Evolutionary conservation across 768 basidiomycete species (phyloP).

Genomic region (Mycena epipterygia): DNA sequence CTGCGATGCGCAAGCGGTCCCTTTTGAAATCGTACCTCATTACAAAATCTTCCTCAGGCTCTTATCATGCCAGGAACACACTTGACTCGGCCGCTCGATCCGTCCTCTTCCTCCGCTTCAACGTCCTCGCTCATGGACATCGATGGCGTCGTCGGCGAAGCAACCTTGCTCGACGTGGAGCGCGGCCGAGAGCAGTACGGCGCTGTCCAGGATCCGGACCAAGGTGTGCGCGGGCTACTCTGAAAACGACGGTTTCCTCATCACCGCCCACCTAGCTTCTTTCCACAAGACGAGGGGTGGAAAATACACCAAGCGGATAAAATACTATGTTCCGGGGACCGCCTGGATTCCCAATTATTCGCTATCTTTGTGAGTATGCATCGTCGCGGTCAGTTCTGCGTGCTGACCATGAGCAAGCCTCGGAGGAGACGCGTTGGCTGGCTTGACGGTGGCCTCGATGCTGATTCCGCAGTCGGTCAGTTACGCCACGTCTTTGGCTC

Average conservation of each 20-base stretch:
- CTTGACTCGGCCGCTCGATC: slow-evolving; percentile 24
- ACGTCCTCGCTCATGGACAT: slow-evolving; percentile 52
- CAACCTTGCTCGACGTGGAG: slow-evolving; percentile 33
- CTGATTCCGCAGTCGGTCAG: slow-evolving; percentile 91
- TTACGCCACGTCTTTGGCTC: slow-evolving; percentile 91
- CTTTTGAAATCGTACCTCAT: no score
- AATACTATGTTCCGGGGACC: slow-evolving; percentile 84
- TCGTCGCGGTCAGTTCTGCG: slow-evolving; percentile 2
- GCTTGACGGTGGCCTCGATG: slow-evolving; percentile 88
- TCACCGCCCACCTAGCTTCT: slow-evolving; percentile 13
- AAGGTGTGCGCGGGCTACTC: slow-evolving; percentile 12
- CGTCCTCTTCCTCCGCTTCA: slow-evolving; percentile 19
- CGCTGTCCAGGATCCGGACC: slow-evolving; percentile 27
- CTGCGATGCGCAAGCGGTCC: no score
- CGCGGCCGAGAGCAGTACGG: slow-evolving; percentile 28
- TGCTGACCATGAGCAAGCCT: slow-evolving; percentile 52
- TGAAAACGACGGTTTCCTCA: background rate
- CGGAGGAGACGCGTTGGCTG: slow-evolving; percentile 84
- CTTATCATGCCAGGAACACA: slow-evolving; percentile 21
- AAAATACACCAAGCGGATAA: slow-evolving; percentile 61
- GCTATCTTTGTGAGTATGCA: slow-evolving; percentile 66
- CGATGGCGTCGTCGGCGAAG: slow-evolving; percentile 41
- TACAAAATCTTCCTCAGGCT: background rate
- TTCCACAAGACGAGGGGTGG: slow-evolving; percentile 42
- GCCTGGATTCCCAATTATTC: slow-evolving; percentile 88